Evolutionary conservation across 345 rosid species (phyloP).

Genomic region (Gynandropsis gynandra): DNA sequence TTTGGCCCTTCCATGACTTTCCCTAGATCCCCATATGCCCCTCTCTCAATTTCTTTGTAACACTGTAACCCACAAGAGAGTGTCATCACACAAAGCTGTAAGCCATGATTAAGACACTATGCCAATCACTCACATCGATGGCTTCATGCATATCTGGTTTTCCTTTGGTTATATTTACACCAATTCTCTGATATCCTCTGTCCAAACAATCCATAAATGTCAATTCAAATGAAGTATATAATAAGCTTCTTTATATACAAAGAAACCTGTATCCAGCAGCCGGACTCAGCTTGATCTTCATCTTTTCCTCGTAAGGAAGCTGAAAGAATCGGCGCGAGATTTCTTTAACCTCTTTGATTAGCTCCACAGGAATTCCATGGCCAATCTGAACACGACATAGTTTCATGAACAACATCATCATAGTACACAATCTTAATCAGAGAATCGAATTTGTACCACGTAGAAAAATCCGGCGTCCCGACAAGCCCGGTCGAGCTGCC

Average conservation of each 20-base stretch:
- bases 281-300: constrained; percentile 65
- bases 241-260: not conserved
- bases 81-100: too few relatives aligned
- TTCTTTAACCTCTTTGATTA: constrained; percentile 44
- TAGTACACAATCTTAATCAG: not conserved
- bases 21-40: constrained; percentile 66
- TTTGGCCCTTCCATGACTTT: constrained; percentile 73
- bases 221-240: not conserved
- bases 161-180: constrained; percentile 80
- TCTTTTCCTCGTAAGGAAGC: constrained; percentile 57
- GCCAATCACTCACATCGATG: constrained; percentile 50
- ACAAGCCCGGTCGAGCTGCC: constrained; percentile 67
- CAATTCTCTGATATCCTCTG: constrained; percentile 84
- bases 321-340: constrained; percentile 43
- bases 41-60: constrained; percentile 58
- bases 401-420: not conserved
- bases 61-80: constrained; percentile 30
- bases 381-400: constrained; percentile 38
- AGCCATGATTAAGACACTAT: not conserved
- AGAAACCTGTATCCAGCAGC: constrained; percentile 69
- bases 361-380: constrained; percentile 63
- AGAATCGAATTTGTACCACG: constrained; percentile 39
- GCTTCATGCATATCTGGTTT: constrained; percentile 78
- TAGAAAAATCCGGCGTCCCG: constrained; percentile 85
- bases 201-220: constrained; percentile 18